A percentile compares a stretch with the other conserved stretches of the same genome.
phyloP scores from a whole-genome alignment of 495 filamentous ascomycete genomes.

The Penicillium cosmopolitanum region DNA sequence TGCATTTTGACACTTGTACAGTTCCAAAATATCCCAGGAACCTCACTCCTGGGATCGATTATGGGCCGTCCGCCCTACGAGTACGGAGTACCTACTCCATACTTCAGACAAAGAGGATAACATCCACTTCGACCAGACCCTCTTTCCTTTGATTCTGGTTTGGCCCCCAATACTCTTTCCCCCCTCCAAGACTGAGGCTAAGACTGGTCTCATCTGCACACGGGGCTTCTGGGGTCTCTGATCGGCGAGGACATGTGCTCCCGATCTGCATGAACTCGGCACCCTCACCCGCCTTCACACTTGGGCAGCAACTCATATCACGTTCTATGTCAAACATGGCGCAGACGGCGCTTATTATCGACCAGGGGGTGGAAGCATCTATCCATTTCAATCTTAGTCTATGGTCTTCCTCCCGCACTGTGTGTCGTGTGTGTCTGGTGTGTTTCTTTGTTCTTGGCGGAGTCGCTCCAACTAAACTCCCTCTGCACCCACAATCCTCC shows the following conservation, averaged over 20 bases:
- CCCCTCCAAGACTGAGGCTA: not conserved
- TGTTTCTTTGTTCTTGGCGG: too few relatives aligned
- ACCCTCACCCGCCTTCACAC: not conserved
- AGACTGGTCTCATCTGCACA: slow-evolving; percentile 2
- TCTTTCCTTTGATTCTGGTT: too few relatives aligned
- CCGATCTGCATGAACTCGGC: slow-evolving; percentile 5
- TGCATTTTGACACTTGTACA: too few relatives aligned
- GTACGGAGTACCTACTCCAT: too few relatives aligned
- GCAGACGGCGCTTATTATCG: slow-evolving; percentile 26
- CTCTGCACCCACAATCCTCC: not conserved
- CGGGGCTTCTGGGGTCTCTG: slow-evolving; percentile 3
- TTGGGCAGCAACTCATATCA: slow-evolving; percentile 19
- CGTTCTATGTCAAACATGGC: slow-evolving; percentile 25
- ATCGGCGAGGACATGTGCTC: slow-evolving; percentile 6
- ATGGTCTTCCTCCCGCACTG: too few relatives aligned
- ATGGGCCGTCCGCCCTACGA: too few relatives aligned
- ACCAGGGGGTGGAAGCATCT: slow-evolving; percentile 5
- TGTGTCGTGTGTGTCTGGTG: too few relatives aligned
- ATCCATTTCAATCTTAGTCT: not conserved
- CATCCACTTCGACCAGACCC: too few relatives aligned
- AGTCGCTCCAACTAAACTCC: too few relatives aligned
- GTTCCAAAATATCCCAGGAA: too few relatives aligned
- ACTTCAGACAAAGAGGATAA: too few relatives aligned
- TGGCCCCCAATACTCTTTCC: not conserved
- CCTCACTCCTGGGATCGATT: too few relatives aligned